Conservation (phyloP, 1,139 yeast species). For the Sugiyamaella sp. region DNA sequence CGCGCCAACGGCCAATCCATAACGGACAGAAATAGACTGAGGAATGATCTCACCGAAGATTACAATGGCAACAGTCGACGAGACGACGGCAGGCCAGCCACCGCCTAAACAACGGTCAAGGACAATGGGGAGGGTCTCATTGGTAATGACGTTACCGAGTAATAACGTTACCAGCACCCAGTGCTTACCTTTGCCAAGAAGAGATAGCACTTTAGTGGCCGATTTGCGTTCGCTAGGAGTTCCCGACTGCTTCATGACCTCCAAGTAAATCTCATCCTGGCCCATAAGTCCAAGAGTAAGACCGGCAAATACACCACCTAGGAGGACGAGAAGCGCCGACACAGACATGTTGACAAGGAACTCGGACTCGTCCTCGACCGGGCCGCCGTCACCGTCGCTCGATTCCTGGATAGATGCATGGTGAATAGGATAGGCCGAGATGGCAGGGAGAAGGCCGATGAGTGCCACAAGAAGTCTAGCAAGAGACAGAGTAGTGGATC, state of each 20-base stretch:
- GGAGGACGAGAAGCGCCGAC: slow-evolving; percentile 69
- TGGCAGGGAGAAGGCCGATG: slow-evolving; percentile 30
- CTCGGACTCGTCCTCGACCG: slow-evolving; percentile 16
- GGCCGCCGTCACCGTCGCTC: slow-evolving; percentile 14
- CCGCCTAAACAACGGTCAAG: slow-evolving; percentile 93
- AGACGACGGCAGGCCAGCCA: slow-evolving; percentile 95
- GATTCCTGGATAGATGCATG: slow-evolving; percentile 17
- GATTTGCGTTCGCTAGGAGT: slow-evolving; percentile 59
- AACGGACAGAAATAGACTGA: slow-evolving; percentile 88
- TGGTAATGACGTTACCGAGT: slow-evolving; percentile 82
- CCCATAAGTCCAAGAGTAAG: slow-evolving; percentile 95
- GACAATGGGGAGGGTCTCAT: slow-evolving; percentile 93
- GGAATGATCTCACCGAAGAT: slow-evolving; percentile 97
- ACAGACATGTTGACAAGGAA: slow-evolving; percentile 60
- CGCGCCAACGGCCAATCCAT: slow-evolving; percentile 91
- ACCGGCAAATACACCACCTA: slow-evolving; percentile 97
- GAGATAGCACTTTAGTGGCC: slow-evolving; percentile 71
- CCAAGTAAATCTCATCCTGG: slow-evolving; percentile 85
- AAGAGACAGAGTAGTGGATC: slow-evolving; percentile 7
- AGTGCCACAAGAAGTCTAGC: slow-evolving; percentile 31
- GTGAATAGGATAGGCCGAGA: slow-evolving; percentile 22
- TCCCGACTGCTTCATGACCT: slow-evolving; percentile 53
- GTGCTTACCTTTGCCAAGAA: slow-evolving; percentile 86
- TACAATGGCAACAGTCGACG: slow-evolving; percentile 90
- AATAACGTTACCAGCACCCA: slow-evolving; percentile 95